Evolutionary conservation across 495 filamentous ascomycete species (phyloP), one percentile per base, ranked within the genome.

Genomic region (Aspergillus leporis): DNA sequence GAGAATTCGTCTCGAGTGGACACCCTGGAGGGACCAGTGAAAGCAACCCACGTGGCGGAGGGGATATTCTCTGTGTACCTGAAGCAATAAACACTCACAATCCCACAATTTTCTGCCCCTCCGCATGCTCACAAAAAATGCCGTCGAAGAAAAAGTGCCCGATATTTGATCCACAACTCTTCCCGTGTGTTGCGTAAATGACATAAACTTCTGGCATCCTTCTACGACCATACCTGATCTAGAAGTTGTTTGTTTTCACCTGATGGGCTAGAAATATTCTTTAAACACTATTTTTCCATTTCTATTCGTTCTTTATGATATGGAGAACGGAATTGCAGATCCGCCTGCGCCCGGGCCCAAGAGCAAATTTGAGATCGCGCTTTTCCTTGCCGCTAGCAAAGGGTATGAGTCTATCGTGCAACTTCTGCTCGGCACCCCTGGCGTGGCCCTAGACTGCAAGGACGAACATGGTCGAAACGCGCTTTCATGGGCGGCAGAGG

Each of bases 341-440:
- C 5, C 5, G 3, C 38, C 38, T 4, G 40, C 16, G 3, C 46
- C 59, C 22, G 61, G 56, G 21, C 53, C 64, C 43, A 62, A 59
- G 60, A 51, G 59, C 63, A 66, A 66, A 54, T 41, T 69, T 22
- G 66, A 69, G 53, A 53, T 69, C 19, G 66, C 66, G 1, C 64
- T 69, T 5, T 69, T 69, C 54, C 46, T 69, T 8, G 78, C 77
- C 38, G 73, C 72, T 9, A 58, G 48, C 50, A 60, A 67, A 46
- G 78, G 76, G 25, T 66, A 79, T 55, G 63, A 71, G 23, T 68
- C 62, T 8, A 61, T 80, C 51, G 82, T 66, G 14, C 63, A 58
- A 36, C 52, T 73, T 7, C 67, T 73, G 25, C 54, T 73, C 22
- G 58, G 45, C 21, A 68, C 63, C 16, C 63, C 61, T 12, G 65